These are phyloP conservation scores for Neurospora sublineolata DNA, from an alignment of 495 filamentous ascomycete species.

Conservation along the genomic window DNA sequence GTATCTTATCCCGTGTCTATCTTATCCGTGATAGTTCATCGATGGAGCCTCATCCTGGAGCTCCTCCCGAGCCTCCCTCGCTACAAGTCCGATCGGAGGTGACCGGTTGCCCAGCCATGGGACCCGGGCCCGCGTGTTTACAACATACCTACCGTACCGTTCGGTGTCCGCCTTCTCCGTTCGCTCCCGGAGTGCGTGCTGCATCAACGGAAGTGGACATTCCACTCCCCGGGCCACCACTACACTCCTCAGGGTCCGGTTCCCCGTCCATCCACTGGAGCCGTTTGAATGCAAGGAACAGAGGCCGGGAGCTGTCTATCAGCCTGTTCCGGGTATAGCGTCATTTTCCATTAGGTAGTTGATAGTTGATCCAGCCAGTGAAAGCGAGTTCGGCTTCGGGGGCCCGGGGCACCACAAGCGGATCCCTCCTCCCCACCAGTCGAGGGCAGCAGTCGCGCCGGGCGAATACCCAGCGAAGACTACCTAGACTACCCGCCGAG, in stretches of 20 bases:
- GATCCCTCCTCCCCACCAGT: neutral
- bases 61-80: neutral
- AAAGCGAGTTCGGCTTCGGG: neutral
- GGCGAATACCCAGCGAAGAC: neutral
- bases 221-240: neutral
- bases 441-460: neutral
- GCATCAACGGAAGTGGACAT: neutral
- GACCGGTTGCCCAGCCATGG: neutral
- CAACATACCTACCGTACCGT: neutral
- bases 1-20: neutral
- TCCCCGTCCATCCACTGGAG: neutral
- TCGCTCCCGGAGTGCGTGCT: neutral
- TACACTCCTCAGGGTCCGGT: neutral
- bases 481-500: neutral
- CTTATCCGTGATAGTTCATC: neutral
- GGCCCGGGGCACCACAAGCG: neutral
- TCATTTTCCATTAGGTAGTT: neutral
- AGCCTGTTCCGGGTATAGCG: neutral
- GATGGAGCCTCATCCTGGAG: neutral
- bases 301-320: neutral
- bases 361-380: neutral
- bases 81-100: neutral
- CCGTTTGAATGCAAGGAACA: constrained; percentile 2
- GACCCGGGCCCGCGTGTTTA: neutral
- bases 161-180: neutral